Evolutionary conservation across 2,329 filamentous ascomycete genomes (phyloP), one percentile per base, ranked within the genome.

Genomic region (Stemphylium beticola): DNA sequence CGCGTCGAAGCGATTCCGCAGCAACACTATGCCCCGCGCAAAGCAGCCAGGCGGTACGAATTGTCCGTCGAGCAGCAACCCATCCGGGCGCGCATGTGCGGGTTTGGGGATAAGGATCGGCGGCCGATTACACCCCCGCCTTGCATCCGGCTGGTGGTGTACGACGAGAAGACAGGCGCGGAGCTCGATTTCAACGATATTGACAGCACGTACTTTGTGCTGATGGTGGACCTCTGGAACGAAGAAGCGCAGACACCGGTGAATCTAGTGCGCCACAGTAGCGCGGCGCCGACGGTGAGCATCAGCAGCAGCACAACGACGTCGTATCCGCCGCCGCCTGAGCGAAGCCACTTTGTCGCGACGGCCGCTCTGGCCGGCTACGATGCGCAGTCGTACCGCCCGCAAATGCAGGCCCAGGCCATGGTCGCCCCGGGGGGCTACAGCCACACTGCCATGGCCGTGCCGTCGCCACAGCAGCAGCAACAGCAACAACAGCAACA

Each of bases 101-200:
- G 95, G 7, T 99, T 98, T 78, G 95, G 95, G 59, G 95, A 99
- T 80, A 99, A 96, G 90, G 95, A 99, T 76, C 90, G 95, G 62
- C 85, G 95, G 61, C 95, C 95, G 22, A 97, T 99, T 66, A 98
- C 95, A 24, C 93, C 95, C 12, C 95, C 95, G 18, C 93, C 95
- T 3, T 97, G 93, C 75, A 89, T 98, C 47, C 85, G 89, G 60
- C 84, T 98, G 11, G 82, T 95, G 34, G 88, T 98, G 46, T 86
- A 83, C 57, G 91, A 97, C 74, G 79, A 83, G 37, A 77, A 78
- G 14, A 93, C 91, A 0, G 88, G 90, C 18, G 87, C 91, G 69
- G 92, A 96, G 73, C 84, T 96, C 38, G 89, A 95, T 73, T 88
- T 88, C 78, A 89, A 87, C 69, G 87, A 91, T 49, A 86, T 89